Conservation (phyloP, 306 rosid genomes). For the Acacia crassicarpa region DNA sequence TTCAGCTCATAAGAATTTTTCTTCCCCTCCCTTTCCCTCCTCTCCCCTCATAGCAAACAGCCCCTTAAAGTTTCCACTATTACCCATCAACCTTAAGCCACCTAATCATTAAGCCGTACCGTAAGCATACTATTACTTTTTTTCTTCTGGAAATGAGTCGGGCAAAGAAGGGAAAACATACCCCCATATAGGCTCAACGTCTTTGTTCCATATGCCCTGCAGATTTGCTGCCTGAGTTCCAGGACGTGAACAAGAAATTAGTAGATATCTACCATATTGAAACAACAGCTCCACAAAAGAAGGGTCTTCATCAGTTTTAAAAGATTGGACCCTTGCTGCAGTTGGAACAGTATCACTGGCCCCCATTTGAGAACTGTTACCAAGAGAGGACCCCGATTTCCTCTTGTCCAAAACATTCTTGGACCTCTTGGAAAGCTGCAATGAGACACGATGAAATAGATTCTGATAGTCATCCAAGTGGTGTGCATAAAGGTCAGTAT, state of each 20-base stretch:
- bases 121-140: not conserved
- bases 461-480: slow-evolving; percentile 82
- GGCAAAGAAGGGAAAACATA: slow-evolving; percentile 40
- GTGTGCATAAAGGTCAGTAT: slow-evolving; percentile 62
- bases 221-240: slow-evolving; percentile 87
- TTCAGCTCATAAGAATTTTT: no score
- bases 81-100: not conserved
- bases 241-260: slow-evolving; percentile 83
- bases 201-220: slow-evolving; percentile 94
- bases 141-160: not conserved
- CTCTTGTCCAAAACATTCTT: slow-evolving; percentile 33
- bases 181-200: slow-evolving; percentile 87
- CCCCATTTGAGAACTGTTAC: slow-evolving; percentile 37
- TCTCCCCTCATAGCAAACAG: no score
- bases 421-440: slow-evolving; percentile 77
- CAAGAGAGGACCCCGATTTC: slow-evolving; percentile 27
- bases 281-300: slow-evolving; percentile 85
- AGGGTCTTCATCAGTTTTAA: slow-evolving; percentile 87
- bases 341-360: slow-evolving; percentile 57
- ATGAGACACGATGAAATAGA: slow-evolving; percentile 83
- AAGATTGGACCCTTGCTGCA: slow-evolving; percentile 80
- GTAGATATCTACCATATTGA: slow-evolving; percentile 91
- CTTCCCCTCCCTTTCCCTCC: no score
- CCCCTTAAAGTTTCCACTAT: not conserved
- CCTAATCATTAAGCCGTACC: slow-evolving; percentile 7